Base-by-base conservation (phyloP, 23 red algal species). In the Chondrus crispus region DNA sequence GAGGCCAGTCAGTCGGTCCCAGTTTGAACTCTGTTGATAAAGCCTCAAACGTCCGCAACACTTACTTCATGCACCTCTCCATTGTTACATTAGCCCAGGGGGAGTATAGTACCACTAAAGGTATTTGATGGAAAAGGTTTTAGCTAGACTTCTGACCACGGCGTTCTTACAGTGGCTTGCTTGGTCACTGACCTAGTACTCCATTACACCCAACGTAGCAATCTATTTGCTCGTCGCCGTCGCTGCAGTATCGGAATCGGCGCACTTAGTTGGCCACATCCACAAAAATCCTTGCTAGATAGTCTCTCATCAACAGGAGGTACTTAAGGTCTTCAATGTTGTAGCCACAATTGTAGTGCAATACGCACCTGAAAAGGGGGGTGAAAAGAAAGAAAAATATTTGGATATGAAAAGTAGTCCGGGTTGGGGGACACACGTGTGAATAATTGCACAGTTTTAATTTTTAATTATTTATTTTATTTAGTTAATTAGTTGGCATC, bases 311-410 rank as follows among this genome's bases (percentile, higher is more conserved):
- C 38, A 80, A 18, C 11, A 80, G 33, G n/a, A 52, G 32, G 57
- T 91, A 91, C 40, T 62, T 46, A 20, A 30, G 2, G 6, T 35
- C 53, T 30, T n/a, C 40, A 18, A 45, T 79, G 74, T 74, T 91
- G 12, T 80, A 45, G 9, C 74, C 74, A 6, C 68, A 9, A 18
- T 50, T n/a, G n/a, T n/a, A n/a, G n/a, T n/a, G n/a, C n/a, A n/a
- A n/a, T n/a, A n/a, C n/a, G n/a, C n/a, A n/a, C n/a, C n/a, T n/a
- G n/a, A n/a, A n/a, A n/a, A n/a, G n/a, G n/a, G n/a, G n/a, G n/a
- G n/a, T n/a, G n/a, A n/a, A n/a, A n/a, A n/a, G n/a, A n/a, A n/a
- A n/a, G n/a, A n/a, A n/a, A n/a, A n/a, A n/a, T n/a, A n/a, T n/a
- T n/a, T n/a, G n/a, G n/a, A n/a, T n/a, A n/a, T n/a, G n/a, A n/a